Conservation (phyloP, 192 early-diverging fungal species). For the Coemansia sp. region DNA sequence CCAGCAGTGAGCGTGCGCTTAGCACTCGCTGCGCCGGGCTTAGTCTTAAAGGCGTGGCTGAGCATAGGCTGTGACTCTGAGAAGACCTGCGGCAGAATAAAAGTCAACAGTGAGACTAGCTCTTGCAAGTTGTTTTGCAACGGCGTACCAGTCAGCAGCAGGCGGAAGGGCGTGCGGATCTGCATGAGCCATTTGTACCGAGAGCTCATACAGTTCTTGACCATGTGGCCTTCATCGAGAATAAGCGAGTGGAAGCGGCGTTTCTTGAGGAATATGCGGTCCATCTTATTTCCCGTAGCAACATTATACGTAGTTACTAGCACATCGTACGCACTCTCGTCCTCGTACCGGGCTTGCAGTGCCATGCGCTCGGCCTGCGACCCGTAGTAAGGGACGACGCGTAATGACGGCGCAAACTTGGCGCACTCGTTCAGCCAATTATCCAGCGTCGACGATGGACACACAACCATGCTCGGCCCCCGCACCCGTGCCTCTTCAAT, state of each 20-base stretch:
- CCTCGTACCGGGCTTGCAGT: constrained; percentile 58
- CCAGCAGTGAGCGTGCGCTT: constrained; percentile 13
- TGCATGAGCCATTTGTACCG: constrained; percentile 79
- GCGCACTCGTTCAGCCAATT: constrained; percentile 92
- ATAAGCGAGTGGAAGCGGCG: constrained; percentile 69
- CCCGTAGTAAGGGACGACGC: constrained; percentile 67
- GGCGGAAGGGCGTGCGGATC: constrained; percentile 60
- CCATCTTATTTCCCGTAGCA: constrained; percentile 68
- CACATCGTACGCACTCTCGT: constrained; percentile 61
- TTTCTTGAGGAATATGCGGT: constrained; percentile 72
- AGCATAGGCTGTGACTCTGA: constrained; percentile 52
- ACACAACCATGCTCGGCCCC: constrained; percentile 78
- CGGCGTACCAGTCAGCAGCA: constrained; percentile 84
- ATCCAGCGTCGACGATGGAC: constrained; percentile 84
- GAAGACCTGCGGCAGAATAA: constrained; percentile 85
- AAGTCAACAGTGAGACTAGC: constrained; percentile 78
- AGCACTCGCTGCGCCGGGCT: neutral
- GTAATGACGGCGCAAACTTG: constrained; percentile 62
- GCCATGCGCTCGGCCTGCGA: constrained; percentile 58
- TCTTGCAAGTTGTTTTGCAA: constrained; percentile 90
- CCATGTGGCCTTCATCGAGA: constrained; percentile 89
- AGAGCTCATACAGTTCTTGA: constrained; percentile 83
- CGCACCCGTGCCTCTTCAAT: constrained; percentile 28
- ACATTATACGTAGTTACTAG: constrained; percentile 84
- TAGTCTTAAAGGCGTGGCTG: constrained; percentile 51